Conservation (phyloP, 2,329 filamentous ascomycete genomes). For the Magnaporthales sp. region DNA sequence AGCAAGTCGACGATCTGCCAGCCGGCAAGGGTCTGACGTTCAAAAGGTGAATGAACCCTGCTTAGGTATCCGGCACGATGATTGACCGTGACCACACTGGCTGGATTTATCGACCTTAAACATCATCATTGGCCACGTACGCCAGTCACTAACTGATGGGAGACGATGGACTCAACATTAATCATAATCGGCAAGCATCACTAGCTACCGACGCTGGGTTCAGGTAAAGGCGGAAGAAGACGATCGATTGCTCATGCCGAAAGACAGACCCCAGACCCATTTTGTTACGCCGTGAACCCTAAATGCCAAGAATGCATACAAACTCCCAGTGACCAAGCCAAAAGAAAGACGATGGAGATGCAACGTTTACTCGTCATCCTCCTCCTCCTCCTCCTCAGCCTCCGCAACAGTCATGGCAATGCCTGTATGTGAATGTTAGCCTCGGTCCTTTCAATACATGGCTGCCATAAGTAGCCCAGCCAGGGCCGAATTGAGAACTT, state of each 20-base stretch:
- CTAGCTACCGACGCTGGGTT: conserved; percentile 3
- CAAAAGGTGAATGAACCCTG: neutral
- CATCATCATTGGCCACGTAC: neutral
- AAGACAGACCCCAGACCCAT: conserved; percentile 3
- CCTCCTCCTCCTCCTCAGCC: conserved; percentile 58
- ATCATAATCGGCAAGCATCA: neutral
- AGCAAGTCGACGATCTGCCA: neutral
- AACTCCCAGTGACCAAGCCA: conserved; percentile 3
- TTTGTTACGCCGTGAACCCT: conserved; percentile 7
- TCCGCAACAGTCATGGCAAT: conserved; percentile 75
- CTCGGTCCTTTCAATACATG: neutral
- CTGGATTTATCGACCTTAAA: neutral
- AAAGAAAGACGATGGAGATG: neutral
- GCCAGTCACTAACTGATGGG: neutral
- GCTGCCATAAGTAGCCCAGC: neutral
- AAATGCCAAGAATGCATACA: conserved; percentile 3
- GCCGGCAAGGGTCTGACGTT: neutral
- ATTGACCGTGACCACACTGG: neutral
- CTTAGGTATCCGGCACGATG: too few relatives aligned
- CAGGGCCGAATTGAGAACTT: conserved; percentile 15
- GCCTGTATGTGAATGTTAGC: conserved; percentile 26
- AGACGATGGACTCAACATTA: neutral
- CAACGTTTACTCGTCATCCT: conserved; percentile 53
- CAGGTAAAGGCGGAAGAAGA: conserved; percentile 3
- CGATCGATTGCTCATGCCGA: conserved; percentile 3